Evolutionary conservation across 305 asterid genomes (phyloP).

Genomic region (Solanum hybrid): DNA sequence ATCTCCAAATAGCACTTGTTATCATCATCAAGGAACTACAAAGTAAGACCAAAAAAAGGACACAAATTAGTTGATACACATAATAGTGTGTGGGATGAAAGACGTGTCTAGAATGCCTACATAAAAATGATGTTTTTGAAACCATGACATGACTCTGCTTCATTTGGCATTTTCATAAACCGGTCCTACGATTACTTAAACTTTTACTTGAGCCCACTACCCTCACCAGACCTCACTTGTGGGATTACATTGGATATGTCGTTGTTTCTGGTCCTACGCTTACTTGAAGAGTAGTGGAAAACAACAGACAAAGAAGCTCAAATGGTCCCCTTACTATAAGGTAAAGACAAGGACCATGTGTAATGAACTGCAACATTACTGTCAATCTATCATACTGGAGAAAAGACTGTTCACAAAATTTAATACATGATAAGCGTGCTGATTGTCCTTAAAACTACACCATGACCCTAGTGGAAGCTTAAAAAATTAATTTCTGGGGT

Average conservation of each 20-base stretch:
- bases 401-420: background rate
- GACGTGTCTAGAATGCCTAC: background rate
- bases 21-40: conserved; percentile 59
- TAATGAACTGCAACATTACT: background rate
- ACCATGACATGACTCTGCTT: background rate
- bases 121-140: background rate
- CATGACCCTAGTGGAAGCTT: background rate
- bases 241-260: background rate
- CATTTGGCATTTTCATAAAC: background rate
- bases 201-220: background rate
- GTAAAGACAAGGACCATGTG: background rate
- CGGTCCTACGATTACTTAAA: background rate
- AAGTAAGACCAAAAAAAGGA: background rate
- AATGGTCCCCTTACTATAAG: background rate
- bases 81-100: background rate
- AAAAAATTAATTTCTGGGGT: background rate
- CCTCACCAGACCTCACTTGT: background rate
- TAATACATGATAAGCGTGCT: background rate
- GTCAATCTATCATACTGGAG: background rate
- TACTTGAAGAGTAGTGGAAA: background rate
- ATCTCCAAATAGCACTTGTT: conserved; percentile 57
- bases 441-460: background rate
- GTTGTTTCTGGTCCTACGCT: background rate
- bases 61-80: background rate
- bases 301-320: background rate